Evolutionary conservation across 2,329 filamentous ascomycete species (phyloP).

Genomic region (Mycosphaerella arachidis): DNA sequence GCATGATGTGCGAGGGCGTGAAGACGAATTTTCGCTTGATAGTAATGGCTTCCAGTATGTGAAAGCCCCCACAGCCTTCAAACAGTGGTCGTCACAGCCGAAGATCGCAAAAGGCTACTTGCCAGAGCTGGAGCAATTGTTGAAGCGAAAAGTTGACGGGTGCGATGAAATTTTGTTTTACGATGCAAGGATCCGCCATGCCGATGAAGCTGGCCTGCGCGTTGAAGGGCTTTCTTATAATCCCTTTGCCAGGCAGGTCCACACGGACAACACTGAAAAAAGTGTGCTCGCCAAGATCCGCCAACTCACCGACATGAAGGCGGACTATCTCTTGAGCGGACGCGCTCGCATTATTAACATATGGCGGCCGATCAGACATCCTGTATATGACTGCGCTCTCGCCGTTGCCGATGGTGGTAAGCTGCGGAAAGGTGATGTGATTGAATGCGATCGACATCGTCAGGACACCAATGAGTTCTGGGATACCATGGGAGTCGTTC

Average conservation of each 20-base stretch:
- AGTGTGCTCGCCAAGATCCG: conserved; percentile 26
- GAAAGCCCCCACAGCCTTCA: conserved; percentile 9
- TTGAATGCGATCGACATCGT: conserved; percentile 18
- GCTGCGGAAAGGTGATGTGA: conserved; percentile 20
- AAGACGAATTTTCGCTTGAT: conserved; percentile 11
- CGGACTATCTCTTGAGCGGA: conserved; percentile 12
- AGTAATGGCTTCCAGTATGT: conserved; percentile 26
- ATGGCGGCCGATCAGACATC: conserved; percentile 16
- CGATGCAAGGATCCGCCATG: conserved; percentile 23
- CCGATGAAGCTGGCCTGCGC: conserved; percentile 21
- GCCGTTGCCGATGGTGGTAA: conserved; percentile 26
- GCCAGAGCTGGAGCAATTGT: conserved; percentile 12
- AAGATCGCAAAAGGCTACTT: conserved; percentile 8
- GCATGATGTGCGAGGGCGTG: conserved; percentile 38
- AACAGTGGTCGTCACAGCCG: conserved; percentile 17
- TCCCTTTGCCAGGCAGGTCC: conserved; percentile 29
- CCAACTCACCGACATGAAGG: conserved; percentile 26
- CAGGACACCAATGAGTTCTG: conserved; percentile 12
- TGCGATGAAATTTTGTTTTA: conserved; percentile 28
- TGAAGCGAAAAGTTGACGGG: conserved; percentile 22
- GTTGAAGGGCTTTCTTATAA: conserved; percentile 25
- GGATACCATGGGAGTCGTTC: conserved; percentile 17
- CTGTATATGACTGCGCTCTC: conserved; percentile 19
- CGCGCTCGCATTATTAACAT: conserved; percentile 15
- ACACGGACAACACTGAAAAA: conserved; percentile 28